These are phyloP conservation scores for Mycena rosella DNA, from an alignment of 768 basidiomycete genomes.

Conservation along the genomic window DNA sequence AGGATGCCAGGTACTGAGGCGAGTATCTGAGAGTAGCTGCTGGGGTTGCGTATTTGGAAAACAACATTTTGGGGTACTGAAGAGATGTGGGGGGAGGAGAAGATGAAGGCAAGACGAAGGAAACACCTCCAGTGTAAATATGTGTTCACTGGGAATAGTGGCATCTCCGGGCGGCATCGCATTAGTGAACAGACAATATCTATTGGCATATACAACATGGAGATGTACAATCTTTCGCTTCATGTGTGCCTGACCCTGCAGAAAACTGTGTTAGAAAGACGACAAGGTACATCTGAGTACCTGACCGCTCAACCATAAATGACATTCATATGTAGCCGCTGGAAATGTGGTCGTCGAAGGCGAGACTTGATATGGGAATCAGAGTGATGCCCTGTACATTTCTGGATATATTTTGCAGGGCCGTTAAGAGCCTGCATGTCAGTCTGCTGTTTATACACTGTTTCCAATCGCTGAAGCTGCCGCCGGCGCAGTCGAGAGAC, in stretches of 20 bases:
- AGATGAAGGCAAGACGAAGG: background rate
- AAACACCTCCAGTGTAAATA: background rate
- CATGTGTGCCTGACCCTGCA: background rate
- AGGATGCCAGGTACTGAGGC: background rate
- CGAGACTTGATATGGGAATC: too few species aligned
- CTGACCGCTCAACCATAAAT: too few species aligned
- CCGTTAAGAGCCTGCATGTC: too few species aligned
- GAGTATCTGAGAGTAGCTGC: slow-evolving; percentile 8
- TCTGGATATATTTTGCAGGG: too few species aligned
- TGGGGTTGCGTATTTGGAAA: slow-evolving; percentile 13
- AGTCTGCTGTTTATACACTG: too few species aligned
- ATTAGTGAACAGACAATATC: background rate
- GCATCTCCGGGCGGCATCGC: background rate
- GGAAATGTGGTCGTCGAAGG: too few species aligned
- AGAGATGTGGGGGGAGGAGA: background rate
- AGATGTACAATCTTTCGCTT: background rate
- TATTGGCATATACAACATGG: background rate
- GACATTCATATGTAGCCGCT: too few species aligned
- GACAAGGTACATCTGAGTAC: too few species aligned
- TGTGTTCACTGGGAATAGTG: background rate
- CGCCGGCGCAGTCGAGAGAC: too few species aligned
- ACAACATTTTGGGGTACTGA: background rate
- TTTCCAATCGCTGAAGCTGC: too few species aligned
- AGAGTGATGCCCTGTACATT: too few species aligned
- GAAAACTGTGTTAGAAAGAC: too few species aligned